Evolutionary conservation across 352 stramenopile genomes (phyloP), one percentile per base, ranked within the genome.

Genomic region (Saprolegnia diclina): DNA sequence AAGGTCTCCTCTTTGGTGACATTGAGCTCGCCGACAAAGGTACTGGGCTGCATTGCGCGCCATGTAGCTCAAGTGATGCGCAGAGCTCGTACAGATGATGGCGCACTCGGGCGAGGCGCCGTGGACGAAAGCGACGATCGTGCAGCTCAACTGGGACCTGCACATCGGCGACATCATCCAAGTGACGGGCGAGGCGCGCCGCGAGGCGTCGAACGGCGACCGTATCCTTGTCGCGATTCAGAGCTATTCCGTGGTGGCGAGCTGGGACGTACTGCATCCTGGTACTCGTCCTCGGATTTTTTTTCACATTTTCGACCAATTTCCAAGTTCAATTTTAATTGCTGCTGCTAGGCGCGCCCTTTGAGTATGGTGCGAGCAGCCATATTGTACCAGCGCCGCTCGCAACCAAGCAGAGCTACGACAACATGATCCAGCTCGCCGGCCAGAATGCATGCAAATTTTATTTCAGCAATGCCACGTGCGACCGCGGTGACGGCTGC

Each of bases 381-480:
- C 52, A 52, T 32, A 50, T 53, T 55, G 50, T 29, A 52, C 6
- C 64, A 9, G 35, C 64, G n/a, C 35, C 1, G 29, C 18, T 13
- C 0, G 21, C 53, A 4, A 63, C 24, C 35, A 48, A 56, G 0
- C 76, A 85, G 65, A 91, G 89, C 67, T 92, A 94, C 79, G 90
- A 83, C 62, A 92, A 94, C 65, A 90, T 92, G 53, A 85, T 94
- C 38, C 76, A 81, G 35, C 73, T 92, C 56, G 71, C 90, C 62
- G 86, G 86, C 56, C 87, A 89, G 63, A 91, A 92, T 48, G 78
- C 83, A 0, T 94, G 84, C 76, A 94, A 94, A 69, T 94, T 89
- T 72, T 90, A 92, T 70, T 94, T 94, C 70, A 85, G 82, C 22
- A 84, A 84, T 6, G 79, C 82, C 4, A 87, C 90, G 46, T 94